Evolutionary conservation across 2,329 filamentous ascomycete genomes (phyloP), one percentile per base, ranked within the genome.

Genomic region (Leptographium wingfieldii): DNA sequence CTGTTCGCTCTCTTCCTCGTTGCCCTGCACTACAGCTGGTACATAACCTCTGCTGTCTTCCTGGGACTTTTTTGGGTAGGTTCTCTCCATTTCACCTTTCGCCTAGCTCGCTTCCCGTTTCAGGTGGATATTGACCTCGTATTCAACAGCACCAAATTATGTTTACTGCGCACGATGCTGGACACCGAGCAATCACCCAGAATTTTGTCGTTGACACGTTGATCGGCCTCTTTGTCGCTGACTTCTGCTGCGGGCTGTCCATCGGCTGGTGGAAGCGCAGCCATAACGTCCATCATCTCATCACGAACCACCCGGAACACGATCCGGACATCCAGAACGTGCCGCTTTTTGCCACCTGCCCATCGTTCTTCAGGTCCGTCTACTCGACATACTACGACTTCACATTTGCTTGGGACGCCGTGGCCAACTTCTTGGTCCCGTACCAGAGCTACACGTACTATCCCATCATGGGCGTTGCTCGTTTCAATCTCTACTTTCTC

Each of bases 401-500:
- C 63, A 72, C 78, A 55, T 85, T 87, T 72, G 72, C 76, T 57
- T 88, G 83, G 74, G 84, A 88, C 67, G 74, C 76, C 7, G 75
- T 76, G 19, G 83, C 84, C 54, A 79, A 83, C 63, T 69, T 84
- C 62, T 67, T 85, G 59, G 74, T 88, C 5, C 77, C 76, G 9
- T 81, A 78, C 67, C 86, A 89, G 68, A 73, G 80, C 58, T 87
- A 81, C 71, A 81, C 83, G 0, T 89, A 88, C 73, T 88, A 88
- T 68, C 82, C 84, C 1, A 71, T 86, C 67, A 82, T 89, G 74
- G 76, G 74, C 62, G 74, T 88, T 59, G 86, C 84, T 3, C 84
- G 86, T 62, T 88, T 89, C 79, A 88, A 88, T 68, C 78, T 89
- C 2, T 88, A 88, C 70, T 71, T 83, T 22, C 77, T 88, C 12